These are phyloP conservation scores for Plectosphaerella cucumerina DNA, from an alignment of 2,329 filamentous ascomycete species.

Conservation along the genomic window DNA sequence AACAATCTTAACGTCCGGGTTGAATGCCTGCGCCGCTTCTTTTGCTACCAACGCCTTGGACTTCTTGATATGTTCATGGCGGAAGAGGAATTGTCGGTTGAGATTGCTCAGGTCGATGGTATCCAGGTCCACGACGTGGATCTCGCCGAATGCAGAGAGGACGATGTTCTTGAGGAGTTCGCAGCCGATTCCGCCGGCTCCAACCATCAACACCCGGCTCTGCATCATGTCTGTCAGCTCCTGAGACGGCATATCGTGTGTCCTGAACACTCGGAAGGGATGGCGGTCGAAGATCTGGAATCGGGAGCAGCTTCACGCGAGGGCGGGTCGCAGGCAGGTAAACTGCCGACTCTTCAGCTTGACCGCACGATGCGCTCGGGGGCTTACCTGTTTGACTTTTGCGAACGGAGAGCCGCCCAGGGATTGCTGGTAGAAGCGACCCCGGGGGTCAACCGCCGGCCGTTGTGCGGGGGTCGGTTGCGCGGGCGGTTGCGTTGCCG, in stretches of 20 bases:
- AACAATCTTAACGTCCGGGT: conserved; percentile 79
- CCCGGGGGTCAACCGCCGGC: conserved; percentile 32
- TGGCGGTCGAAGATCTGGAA: background rate
- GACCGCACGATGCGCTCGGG: background rate
- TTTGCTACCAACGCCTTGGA: conserved; percentile 92
- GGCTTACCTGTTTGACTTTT: conserved; percentile 63
- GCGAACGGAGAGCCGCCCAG: conserved; percentile 61
- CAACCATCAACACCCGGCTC: conserved; percentile 88
- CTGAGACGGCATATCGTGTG: background rate
- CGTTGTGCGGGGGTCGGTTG: conserved; percentile 13
- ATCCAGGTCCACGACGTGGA: conserved; percentile 94
- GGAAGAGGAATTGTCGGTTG: conserved; percentile 95
- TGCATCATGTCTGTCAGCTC: conserved; percentile 39
- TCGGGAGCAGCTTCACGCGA: background rate
- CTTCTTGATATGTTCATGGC: conserved; percentile 96
- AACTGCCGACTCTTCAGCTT: background rate
- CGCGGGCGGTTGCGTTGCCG: conserved; percentile 5
- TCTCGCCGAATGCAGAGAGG: conserved; percentile 84
- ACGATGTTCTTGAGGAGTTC: conserved; percentile 96
- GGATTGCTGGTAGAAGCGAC: conserved; percentile 59
- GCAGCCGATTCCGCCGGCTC: conserved; percentile 94
- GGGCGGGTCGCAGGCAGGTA: background rate
- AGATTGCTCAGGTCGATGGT: conserved; percentile 98
- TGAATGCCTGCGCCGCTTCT: conserved; percentile 86
- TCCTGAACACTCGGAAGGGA: background rate